These are phyloP conservation scores for Podospora appendiculata DNA, from an alignment of 495 filamentous ascomycete species.

Conservation along the genomic window DNA sequence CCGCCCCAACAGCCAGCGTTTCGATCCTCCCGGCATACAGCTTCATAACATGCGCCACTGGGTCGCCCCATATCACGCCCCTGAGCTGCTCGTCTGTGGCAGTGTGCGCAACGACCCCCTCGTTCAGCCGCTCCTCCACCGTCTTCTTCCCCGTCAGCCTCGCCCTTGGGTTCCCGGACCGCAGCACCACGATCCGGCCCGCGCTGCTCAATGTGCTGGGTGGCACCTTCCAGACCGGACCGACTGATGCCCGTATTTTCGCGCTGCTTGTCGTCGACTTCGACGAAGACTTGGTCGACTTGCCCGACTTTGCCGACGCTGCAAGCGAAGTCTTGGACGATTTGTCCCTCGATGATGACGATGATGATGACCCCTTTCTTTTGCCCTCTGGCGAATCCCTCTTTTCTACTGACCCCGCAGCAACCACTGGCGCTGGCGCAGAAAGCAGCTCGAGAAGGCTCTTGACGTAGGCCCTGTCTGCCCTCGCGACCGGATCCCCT, in stretches of 20 bases:
- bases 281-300: constrained; percentile 8
- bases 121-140: constrained; percentile 32
- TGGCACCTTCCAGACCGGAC: constrained; percentile 56
- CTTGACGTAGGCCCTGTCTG: constrained; percentile 65
- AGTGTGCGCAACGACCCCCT: constrained; percentile 53
- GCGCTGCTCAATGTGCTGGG: constrained; percentile 55
- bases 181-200: constrained; percentile 58
- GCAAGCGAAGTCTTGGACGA: constrained; percentile 18
- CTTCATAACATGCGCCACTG: constrained; percentile 69
- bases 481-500: constrained; percentile 70
- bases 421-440: constrained; percentile 44
- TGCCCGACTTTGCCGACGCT: constrained; percentile 19
- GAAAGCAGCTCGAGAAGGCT: constrained; percentile 65
- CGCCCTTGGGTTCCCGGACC: constrained; percentile 29
- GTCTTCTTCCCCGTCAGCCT: constrained; percentile 26
- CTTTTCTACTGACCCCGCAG: not conserved
- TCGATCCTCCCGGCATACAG: constrained; percentile 64
- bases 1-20: constrained; percentile 56
- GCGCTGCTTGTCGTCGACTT: constrained; percentile 8
- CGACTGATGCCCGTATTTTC: not conserved
- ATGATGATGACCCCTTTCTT: constrained; percentile 5
- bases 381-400: not conserved
- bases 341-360: constrained; percentile 5
- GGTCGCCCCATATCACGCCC: constrained; percentile 68
- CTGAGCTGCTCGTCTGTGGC: constrained; percentile 57